Base-by-base conservation (phyloP, 495 filamentous ascomycete genomes). In the Penicillium coffeae region DNA sequence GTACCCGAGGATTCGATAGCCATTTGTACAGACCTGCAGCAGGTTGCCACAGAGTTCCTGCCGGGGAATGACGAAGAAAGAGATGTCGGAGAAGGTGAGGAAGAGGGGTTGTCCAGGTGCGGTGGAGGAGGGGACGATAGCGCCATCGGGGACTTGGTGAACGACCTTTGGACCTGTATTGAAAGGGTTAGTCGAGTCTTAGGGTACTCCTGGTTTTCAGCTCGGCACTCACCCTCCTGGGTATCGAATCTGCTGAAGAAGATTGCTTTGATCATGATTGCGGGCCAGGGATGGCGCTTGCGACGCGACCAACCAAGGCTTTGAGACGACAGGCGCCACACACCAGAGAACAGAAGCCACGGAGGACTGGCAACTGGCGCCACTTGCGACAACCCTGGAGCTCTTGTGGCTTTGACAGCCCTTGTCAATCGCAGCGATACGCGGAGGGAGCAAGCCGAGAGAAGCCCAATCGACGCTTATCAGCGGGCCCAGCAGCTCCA, bases 241-340 rank as follows among this genome's bases (percentile, higher is more conserved):
- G 88, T 85, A 58, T 96, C 88, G 72, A 98, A 98, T 48, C 87
- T 84, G 51, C 88, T 88, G 68, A 91, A 96, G 74, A 97, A 98
- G 49, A 97, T 95, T 48, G 89, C 88, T 57, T 91, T 88, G 68
- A 97, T 96, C 89, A 75, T 75, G 41, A 45, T 66, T 58, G 41
- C 37, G 53, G 41, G 49, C 35, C n/a, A 53, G 55, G 33, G 41
- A 42, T 44, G 45, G 27, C 15, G 16, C 13, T n/a, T 34, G 20
- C n/a, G n/a, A n/a, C n/a, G n/a, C n/a, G n/a, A n/a, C n/a, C n/a
- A n/a, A n/a, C n/a, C n/a, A n/a, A n/a, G n/a, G n/a, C n/a, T n/a
- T n/a, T n/a, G n/a, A n/a, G n/a, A n/a, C n/a, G n/a, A n/a, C n/a
- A n/a, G n/a, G n/a, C n/a, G n/a, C n/a, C n/a, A n/a, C n/a, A n/a